phyloP scores from a whole-genome alignment of 805 yeast species.

The Teunomyces panamensis region DNA sequence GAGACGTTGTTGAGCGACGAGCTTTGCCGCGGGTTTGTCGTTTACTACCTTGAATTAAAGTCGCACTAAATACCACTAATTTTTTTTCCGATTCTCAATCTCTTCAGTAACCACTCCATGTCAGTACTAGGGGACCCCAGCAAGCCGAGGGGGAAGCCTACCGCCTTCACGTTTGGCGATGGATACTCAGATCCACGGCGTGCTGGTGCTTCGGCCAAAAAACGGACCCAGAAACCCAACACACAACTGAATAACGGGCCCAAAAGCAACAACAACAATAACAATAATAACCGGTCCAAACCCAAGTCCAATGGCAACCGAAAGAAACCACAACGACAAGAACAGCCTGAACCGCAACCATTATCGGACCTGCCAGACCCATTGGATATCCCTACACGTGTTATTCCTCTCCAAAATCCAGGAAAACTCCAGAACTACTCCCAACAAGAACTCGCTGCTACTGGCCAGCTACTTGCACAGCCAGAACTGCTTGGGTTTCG shows the following conservation, averaged over 20 bases:
- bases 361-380: slow-evolving; percentile 7
- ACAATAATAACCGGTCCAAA: slow-evolving; percentile 6
- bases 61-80: neutral
- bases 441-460: slow-evolving; percentile 16
- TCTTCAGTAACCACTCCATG: neutral
- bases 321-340: slow-evolving; percentile 3
- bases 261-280: slow-evolving; percentile 1
- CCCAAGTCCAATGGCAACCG: slow-evolving; percentile 6
- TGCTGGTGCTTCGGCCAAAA: neutral
- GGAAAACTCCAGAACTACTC: slow-evolving; percentile 16
- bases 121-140: slow-evolving; percentile 2
- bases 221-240: slow-evolving; percentile 4
- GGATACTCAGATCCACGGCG: slow-evolving; percentile 1
- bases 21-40: slow-evolving; percentile 43
- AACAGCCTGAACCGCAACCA: neutral
- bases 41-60: slow-evolving; percentile 29
- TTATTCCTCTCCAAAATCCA: slow-evolving; percentile 17
- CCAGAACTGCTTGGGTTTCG: slow-evolving; percentile 31
- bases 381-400: slow-evolving; percentile 15
- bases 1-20: slow-evolving; percentile 25
- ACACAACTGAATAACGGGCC: slow-evolving; percentile 4
- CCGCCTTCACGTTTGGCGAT: slow-evolving; percentile 1
- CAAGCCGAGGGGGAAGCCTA: slow-evolving; percentile 1
- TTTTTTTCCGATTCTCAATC: neutral
- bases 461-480: slow-evolving; percentile 30